Percentiles rank a stretch among this genome's conserved stretches.
Conservation (phyloP, 179 eudicot genomes). For the Heliamphora pulchella region DNA sequence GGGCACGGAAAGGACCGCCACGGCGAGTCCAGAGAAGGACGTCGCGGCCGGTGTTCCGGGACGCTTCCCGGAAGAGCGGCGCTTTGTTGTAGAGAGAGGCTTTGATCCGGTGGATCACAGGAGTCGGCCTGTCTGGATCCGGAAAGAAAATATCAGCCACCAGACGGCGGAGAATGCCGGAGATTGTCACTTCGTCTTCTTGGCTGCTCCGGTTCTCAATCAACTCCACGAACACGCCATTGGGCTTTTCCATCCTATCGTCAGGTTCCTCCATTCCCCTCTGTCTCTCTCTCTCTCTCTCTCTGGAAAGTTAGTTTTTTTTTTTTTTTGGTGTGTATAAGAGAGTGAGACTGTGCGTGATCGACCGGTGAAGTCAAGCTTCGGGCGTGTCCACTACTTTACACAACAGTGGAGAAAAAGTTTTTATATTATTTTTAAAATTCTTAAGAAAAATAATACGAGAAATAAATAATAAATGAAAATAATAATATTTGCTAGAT, state of each 20-base stretch:
- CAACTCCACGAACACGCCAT: background rate
- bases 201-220: background rate
- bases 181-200: constrained; percentile 19
- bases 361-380: too few species aligned
- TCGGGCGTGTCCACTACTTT: too few species aligned
- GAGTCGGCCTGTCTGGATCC: constrained; percentile 10
- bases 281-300: background rate
- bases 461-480: too few species aligned
- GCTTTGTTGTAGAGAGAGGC: constrained; percentile 25
- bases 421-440: too few species aligned
- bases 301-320: too few species aligned
- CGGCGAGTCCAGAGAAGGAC: constrained; percentile 40
- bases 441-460: too few species aligned
- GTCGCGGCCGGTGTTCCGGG: constrained; percentile 21
- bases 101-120: constrained; percentile 27
- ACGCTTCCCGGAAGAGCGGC: constrained; percentile 36
- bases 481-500: too few species aligned
- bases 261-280: constrained; percentile 15
- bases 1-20: constrained; percentile 54
- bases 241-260: constrained; percentile 3
- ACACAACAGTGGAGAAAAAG: too few species aligned
- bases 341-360: too few species aligned
- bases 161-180: constrained; percentile 21
- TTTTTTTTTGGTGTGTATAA: too few species aligned
- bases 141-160: constrained; percentile 26